Conservation (phyloP, 208 protist genomes). For the Trypanosoma vivax region DNA sequence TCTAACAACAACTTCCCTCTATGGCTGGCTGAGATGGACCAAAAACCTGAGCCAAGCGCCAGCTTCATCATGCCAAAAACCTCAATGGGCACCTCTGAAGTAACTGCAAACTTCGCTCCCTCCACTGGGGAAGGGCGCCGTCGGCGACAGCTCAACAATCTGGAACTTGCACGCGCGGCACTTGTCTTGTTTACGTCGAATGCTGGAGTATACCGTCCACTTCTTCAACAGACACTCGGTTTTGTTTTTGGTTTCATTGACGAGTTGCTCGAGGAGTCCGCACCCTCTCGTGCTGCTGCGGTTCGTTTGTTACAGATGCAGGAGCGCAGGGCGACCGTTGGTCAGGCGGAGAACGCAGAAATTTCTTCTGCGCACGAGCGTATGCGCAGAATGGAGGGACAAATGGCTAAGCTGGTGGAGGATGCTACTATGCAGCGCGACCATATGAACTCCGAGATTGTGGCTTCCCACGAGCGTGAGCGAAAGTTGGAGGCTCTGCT, state of each 20-base stretch:
- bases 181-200: slow-evolving; percentile 79
- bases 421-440: slow-evolving; percentile 72
- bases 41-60: no score
- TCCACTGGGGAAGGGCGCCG: neutral
- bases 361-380: slow-evolving; percentile 52
- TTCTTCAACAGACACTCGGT: slow-evolving; percentile 50
- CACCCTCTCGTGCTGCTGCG: neutral
- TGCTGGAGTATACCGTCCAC: slow-evolving; percentile 54
- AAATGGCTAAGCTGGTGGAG: slow-evolving; percentile 68
- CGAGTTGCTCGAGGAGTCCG: slow-evolving; percentile 36
- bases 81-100: neutral
- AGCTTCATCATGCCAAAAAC: neutral
- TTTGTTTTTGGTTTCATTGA: slow-evolving; percentile 77
- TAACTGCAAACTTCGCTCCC: neutral
- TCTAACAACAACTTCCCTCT: neutral
- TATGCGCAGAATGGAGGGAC: slow-evolving; percentile 56
- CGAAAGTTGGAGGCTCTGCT: slow-evolving; percentile 52
- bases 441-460: slow-evolving; percentile 61
- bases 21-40: slow-evolving; percentile 2
- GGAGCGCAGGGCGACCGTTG: neutral
- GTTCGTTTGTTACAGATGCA: neutral
- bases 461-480: slow-evolving; percentile 27
- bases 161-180: slow-evolving; percentile 67
- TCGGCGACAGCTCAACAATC: slow-evolving; percentile 10
- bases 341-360: slow-evolving; percentile 29